Evolutionary conservation across 176 grass and related monocot species (phyloP), one percentile per base, ranked within the genome.

Genomic region (Hsuehochloa calcarea): DNA sequence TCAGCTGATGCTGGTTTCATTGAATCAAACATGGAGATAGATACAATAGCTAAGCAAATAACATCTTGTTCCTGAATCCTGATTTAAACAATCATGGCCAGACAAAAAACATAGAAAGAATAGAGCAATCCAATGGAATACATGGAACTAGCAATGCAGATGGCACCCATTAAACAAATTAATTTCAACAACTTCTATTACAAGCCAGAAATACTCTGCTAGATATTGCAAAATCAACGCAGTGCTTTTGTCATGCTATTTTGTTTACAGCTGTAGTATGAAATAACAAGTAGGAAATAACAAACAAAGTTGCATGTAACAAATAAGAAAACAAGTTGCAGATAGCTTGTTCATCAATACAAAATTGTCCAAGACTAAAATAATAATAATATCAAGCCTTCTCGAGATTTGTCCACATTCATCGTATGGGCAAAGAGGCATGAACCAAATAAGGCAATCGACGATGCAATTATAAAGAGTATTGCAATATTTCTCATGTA

Each of bases 21-120:
- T 58, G 72, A 85, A 82, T 56, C 51, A n/a, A 27, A 74, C 38
- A 78, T 72, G 78, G 14, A 61, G 72, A 20, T 38, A 43, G 15
- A 41, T 25, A 51, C 1, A 1, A 51, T 39, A 85, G 22, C 20
- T 66, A 66, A 23, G 11, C n/a, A 59, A 82, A 68, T 38, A 83
- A 49, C 9, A 59, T 16, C 3, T 47, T 37, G 23, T 46, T 77
- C 4, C 49, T 20, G 52, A 47, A 72, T 72, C 69, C 13, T 72
- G 23, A 61, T 73, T 59, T 58, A 1, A 56, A 44, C 14, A 59
- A 55, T 58, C 66, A 81, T 45, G n/a, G 20, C 22, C 38, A 82
- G 14, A 3, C 0, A 43, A 49, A 65, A 3, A 8, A 15, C 31
- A 34, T 1, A 55, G 0, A 7, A 20, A 55, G 17, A 55, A 20